These are phyloP conservation scores for Scutellaria baicalensis DNA, from an alignment of 257 asterid species.

Conservation along the genomic window DNA sequence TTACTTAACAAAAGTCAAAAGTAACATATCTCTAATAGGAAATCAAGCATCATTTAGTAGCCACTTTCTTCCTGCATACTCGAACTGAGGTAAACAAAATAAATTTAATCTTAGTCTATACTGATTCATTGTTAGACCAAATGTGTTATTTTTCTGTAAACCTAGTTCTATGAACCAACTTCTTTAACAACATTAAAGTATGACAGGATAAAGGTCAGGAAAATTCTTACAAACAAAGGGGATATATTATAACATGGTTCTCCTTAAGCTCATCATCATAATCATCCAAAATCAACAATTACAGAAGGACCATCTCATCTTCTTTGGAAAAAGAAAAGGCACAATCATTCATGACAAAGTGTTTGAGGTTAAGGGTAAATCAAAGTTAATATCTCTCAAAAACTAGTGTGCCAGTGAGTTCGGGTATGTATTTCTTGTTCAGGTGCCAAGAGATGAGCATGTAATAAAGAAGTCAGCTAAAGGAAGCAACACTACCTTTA, in stretches of 20 bases:
- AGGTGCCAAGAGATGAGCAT: constrained; percentile 7
- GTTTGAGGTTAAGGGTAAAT: neutral
- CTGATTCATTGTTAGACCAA: neutral
- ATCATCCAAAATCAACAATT: neutral
- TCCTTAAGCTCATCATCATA: neutral
- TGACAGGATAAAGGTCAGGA: neutral
- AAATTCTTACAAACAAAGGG: neutral
- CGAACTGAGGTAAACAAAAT: neutral
- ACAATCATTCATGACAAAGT: neutral
- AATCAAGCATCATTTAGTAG: neutral
- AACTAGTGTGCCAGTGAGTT: neutral
- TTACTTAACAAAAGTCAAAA: neutral
- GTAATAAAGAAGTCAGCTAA: neutral
- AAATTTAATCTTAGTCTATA: neutral
- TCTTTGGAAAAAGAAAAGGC: neutral
- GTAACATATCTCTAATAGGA: neutral
- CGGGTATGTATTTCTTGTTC: neutral
- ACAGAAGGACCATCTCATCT: neutral
- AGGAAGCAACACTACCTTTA: constrained; percentile 50
- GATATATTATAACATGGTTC: neutral
- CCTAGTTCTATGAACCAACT: neutral
- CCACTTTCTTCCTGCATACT: neutral
- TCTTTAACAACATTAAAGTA: neutral
- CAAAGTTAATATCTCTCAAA: neutral
- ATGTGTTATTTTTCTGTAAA: neutral